Evolutionary conservation across 164 flowering plant genomes (phyloP), one percentile per base, ranked within the genome.

Genomic region (Buxus sempervirens): DNA sequence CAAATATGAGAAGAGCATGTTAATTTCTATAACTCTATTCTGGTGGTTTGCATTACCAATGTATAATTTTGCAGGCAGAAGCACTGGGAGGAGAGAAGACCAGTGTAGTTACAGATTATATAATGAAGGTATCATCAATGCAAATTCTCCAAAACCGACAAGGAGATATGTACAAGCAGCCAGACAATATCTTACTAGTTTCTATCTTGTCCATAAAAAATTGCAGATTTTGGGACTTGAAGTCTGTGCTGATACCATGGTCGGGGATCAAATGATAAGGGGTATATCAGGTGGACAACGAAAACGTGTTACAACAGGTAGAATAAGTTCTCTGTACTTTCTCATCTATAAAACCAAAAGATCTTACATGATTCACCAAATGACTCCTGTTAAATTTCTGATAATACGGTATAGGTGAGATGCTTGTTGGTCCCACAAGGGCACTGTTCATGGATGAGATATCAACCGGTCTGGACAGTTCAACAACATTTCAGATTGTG

Each of bases 401-500:
- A 26, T 66, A 15, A 26, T 24, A 60, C 21, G 18, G n/a, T 10
- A 25, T 49, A 87, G 94, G 95, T 27, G 97, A 91, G 72, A 89
- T 89, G 93, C 70, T 91, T 51, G 97, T 91, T 38, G 95, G 93
- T 66, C 97, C 93, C 0, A 76, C 91, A 57, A 83, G 73, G 45
- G 88, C 82, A 10, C 70, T 91, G 51, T 85, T 91, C 74, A 91
- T 91, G 97, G 97, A 91, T 61, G 96, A 89, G 77, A 91, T 91
- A 74, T 91, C 97, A 0, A 91, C 91, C 8, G 97, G 97, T 41
- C 70, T 91, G 60, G 96, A 91, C 74, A 91, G 89, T 69, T 91
- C 96, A 1, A 91, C 95, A 18, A 89, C 95, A 9, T 91, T 45
- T 70, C 86, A 85, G 64, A 86, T 91, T 60, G 87, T 89, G 72